These are phyloP conservation scores for Ophiostoma sp. DNA, from an alignment of 2,329 filamentous ascomycete species.

Conservation along the genomic window DNA sequence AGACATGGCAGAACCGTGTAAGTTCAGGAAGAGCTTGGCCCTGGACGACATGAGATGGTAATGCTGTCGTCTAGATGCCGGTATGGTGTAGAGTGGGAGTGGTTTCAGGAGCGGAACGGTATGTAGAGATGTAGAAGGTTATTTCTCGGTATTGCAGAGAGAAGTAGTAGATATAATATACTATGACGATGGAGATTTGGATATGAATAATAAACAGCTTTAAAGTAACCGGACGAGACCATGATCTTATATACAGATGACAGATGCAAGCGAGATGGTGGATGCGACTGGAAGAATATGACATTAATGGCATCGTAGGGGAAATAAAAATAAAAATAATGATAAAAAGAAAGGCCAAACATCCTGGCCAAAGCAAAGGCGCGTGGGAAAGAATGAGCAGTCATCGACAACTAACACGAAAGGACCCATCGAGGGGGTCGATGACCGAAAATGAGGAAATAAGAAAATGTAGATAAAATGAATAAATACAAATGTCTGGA, in stretches of 20 bases:
- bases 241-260: constrained; percentile 5
- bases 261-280: background rate
- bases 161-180: background rate
- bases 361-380: constrained; percentile 1
- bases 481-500: background rate
- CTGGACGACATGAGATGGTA: constrained; percentile 11
- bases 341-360: background rate
- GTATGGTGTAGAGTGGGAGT: background rate
- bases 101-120: background rate
- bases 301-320: background rate
- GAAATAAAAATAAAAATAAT: background rate
- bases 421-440: background rate
- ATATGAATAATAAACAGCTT: background rate
- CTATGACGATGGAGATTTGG: background rate
- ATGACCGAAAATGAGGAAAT: background rate
- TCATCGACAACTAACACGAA: constrained; percentile 9
- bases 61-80: background rate
- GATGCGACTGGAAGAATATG: background rate
- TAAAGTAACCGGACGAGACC: background rate
- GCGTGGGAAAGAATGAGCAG: background rate
- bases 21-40: constrained; percentile 9
- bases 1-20: constrained; percentile 19
- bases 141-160: background rate
- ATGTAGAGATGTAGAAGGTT: background rate
- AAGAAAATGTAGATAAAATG: background rate